Evolutionary conservation across 192 early-diverging fungal genomes (phyloP), one percentile per base, ranked within the genome.

Genomic region (Rhizophagus sp.): DNA sequence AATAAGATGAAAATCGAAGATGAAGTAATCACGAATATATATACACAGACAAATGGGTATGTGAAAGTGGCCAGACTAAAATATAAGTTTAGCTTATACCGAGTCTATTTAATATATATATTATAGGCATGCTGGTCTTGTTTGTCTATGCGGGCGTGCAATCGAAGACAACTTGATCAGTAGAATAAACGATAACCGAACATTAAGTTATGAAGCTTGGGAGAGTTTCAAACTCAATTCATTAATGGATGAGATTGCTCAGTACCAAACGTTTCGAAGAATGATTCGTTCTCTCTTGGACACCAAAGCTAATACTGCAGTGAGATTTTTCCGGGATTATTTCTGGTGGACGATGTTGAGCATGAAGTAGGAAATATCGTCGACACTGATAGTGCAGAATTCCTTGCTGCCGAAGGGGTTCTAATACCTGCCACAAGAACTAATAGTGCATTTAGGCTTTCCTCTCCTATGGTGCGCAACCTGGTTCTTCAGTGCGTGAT

Each of bases 371-470:
- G 33, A 19, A 17, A 4, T 25, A 34, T n/a, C 1, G 6, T 17
- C 1, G 24, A 68, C 30, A 67, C 27, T 0, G 7, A 61, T 34
- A n/a, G 36, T 25, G 75, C 77, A 25, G 27, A 11, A 11, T 79
- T 73, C 62, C 77, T 79, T 36, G 47, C 67, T n/a, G 66, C 64
- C 4, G 79, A 80, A 79, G 77, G 77, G 19, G 67, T 79, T 22
- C 22, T 79, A n/a, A 24, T 73, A 19, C 72, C 79, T 36, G 79
- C 19, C 7, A 17, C 22, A 80, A 61, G 52, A 47, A 15, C 0
- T 41, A 17, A 71, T 52, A 30, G 63, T 24, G 11, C 79, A 34
- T 80, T 80, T 19, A 62, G 74, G 71, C 25, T 80, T 71, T 75
- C 79, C 71, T 80, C 79, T 24, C 79, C 79, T 3, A 73, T 73